phyloP scores from a whole-genome alignment of 305 asterid species.

The Plantago lanceolata region DNA sequence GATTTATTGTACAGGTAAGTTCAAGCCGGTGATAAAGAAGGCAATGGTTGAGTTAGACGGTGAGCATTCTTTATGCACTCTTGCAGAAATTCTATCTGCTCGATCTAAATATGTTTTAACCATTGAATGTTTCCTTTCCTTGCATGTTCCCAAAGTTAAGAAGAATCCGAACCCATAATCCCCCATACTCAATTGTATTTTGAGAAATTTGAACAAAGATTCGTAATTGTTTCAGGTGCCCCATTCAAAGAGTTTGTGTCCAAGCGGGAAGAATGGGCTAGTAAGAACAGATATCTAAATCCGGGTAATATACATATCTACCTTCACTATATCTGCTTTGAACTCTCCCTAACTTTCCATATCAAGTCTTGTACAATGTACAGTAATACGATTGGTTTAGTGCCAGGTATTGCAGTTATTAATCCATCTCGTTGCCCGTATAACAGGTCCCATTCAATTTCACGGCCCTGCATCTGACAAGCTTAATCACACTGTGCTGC shows the following conservation, averaged over 20 bases:
- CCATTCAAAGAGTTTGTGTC: conserved; percentile 86
- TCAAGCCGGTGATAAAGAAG: conserved; percentile 96
- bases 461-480: conserved; percentile 65
- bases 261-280: conserved; percentile 84
- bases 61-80: conserved; percentile 24
- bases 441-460: conserved; percentile 84
- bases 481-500: conserved; percentile 68
- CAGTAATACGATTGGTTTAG: too few relatives aligned
- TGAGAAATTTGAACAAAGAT: too few relatives aligned
- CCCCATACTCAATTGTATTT: too few relatives aligned
- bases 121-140: not conserved
- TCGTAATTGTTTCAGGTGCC: conserved; percentile 51
- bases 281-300: conserved; percentile 71
- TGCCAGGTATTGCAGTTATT: too few relatives aligned
- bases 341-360: not conserved
- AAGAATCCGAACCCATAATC: too few relatives aligned
- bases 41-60: conserved; percentile 99
- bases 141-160: too few relatives aligned
- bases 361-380: too few relatives aligned
- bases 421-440: too few relatives aligned
- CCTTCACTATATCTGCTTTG: too few relatives aligned
- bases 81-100: too few relatives aligned
- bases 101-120: too few relatives aligned
- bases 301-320: conserved; percentile 49
- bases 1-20: conserved; percentile 57